Evolutionary conservation across 345 rosid genomes (phyloP), one percentile per base, ranked within the genome.

Genomic region (Viola odorata): DNA sequence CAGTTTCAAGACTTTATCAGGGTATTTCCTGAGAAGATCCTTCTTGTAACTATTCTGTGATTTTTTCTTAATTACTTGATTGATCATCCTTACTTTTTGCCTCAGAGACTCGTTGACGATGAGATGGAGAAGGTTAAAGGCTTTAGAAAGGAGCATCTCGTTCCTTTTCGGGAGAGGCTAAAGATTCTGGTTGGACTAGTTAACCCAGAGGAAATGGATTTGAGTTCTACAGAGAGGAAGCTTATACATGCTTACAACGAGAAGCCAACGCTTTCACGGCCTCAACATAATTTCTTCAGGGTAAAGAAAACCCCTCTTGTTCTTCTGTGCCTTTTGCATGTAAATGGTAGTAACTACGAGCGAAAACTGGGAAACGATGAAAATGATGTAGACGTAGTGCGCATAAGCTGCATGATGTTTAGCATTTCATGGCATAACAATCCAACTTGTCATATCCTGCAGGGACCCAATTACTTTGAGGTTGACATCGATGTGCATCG

Each of bases 381-480:
- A 49, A 49, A 49, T 5, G 13, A 13, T 12, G 39, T 0, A 55
- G 39, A 38, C 37, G 58, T 23, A 23, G 1, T 23, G 39, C 0
- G 44, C 58, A n/a, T 40, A 9, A 8, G 10, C 16, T 16, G 11
- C 15, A 37, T 45, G 45, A 12, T 12, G 45, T 12, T n/a, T 5
- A 42, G 12, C 44, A 39, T 39, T 40, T 53, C 17, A 13, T 11
- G 57, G n/a, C 6, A 48, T 60, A 23, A 64, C 62, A 37, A 59
- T 49, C 50, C 15, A 13, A 47, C n/a, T 11, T 50, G 38, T 61
- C 10, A 49, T 63, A 14, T 58, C 54, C 52, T 71, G 67, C 77
- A 86, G 96, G 96, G 91, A 61, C 80, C 86, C 14, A 82, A 83
- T 60, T 87, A 87, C 80, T 82, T 87, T 13, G 96, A 87, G 84